A percentile compares a stretch with the other conserved stretches of the same genome.
Conservation (phyloP, 768 basidiomycete genomes). For the Daedaleopsis sinensis region DNA sequence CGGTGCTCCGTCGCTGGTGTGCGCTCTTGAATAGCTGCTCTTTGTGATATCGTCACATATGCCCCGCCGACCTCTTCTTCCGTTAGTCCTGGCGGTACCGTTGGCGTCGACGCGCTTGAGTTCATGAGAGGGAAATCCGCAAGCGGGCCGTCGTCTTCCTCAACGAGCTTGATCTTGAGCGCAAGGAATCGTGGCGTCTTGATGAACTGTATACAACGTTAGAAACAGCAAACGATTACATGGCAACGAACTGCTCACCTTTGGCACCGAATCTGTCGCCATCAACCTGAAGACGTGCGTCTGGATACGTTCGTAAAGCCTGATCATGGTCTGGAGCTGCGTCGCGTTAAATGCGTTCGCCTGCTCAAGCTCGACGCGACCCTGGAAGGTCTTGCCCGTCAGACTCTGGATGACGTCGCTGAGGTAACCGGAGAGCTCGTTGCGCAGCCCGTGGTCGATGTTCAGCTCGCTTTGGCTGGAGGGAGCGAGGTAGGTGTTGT, state of each 20-base stretch:
- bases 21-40: conserved; percentile 68
- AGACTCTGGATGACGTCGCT: conserved; percentile 83
- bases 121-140: conserved; percentile 47
- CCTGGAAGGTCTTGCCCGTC: conserved; percentile 77
- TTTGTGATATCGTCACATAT: conserved; percentile 84
- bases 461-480: conserved; percentile 96
- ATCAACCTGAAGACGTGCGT: conserved; percentile 95
- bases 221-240: conserved; percentile 1
- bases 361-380: conserved; percentile 80
- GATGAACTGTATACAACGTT: conserved; percentile 64
- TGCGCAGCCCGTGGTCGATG: conserved; percentile 95
- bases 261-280: conserved; percentile 99
- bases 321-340: conserved; percentile 91
- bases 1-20: conserved; percentile 36
- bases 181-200: conserved; percentile 83
- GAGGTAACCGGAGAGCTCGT: conserved; percentile 92
- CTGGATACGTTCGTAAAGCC: conserved; percentile 95
- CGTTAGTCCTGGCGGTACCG: conserved; percentile 70
- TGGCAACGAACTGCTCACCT: conserved; percentile 49
- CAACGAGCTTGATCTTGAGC: conserved; percentile 77
- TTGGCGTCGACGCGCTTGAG: conserved; percentile 39
- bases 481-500: conserved; percentile 94
- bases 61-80: conserved; percentile 81
- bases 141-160: conserved; percentile 60
- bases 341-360: conserved; percentile 89